A percentile compares a stretch with the other conserved stretches of the same genome.
Conservation (phyloP, 345 rosid genomes). For the Microcos paniculata region DNA sequence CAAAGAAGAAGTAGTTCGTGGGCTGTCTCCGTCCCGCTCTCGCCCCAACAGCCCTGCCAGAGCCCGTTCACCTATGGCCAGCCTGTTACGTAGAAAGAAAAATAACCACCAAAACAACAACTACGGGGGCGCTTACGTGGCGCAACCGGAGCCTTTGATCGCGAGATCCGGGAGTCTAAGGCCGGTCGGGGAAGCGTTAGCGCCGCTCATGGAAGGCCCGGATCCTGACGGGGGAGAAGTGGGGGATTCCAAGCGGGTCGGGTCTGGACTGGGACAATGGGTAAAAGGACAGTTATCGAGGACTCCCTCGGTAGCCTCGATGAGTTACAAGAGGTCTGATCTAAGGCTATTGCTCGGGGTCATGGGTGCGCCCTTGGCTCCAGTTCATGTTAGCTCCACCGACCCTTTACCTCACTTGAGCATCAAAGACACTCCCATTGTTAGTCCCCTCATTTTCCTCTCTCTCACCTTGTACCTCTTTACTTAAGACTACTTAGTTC, state of each 20-base stretch:
- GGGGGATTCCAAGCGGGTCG: conserved; percentile 52
- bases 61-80: conserved; percentile 49
- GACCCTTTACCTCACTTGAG: conserved; percentile 87
- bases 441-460: conserved; percentile 31
- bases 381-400: conserved; percentile 60
- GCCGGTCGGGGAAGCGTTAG: conserved; percentile 60
- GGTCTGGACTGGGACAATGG: conserved; percentile 89
- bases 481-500: neutral
- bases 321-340: conserved; percentile 62
- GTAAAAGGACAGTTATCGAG: conserved; percentile 71
- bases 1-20: conserved; percentile 76
- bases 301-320: conserved; percentile 51
- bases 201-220: conserved; percentile 89
- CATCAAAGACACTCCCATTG: conserved; percentile 90
- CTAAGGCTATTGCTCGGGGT: conserved; percentile 81
- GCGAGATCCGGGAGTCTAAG: conserved; percentile 78
- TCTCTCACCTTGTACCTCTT: neutral
- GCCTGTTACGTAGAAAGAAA: conserved; percentile 53
- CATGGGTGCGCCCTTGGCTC: conserved; percentile 92
- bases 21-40: conserved; percentile 86
- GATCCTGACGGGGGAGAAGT: conserved; percentile 68
- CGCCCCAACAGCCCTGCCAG: conserved; percentile 58
- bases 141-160: conserved; percentile 47
- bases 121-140: conserved; percentile 28
- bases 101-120: conserved; percentile 20